A percentile compares a stretch with the other conserved stretches of the same genome.
phyloP scores from a whole-genome alignment of 768 basidiomycete genomes.

The Tylopilus vinaceipallidus region DNA sequence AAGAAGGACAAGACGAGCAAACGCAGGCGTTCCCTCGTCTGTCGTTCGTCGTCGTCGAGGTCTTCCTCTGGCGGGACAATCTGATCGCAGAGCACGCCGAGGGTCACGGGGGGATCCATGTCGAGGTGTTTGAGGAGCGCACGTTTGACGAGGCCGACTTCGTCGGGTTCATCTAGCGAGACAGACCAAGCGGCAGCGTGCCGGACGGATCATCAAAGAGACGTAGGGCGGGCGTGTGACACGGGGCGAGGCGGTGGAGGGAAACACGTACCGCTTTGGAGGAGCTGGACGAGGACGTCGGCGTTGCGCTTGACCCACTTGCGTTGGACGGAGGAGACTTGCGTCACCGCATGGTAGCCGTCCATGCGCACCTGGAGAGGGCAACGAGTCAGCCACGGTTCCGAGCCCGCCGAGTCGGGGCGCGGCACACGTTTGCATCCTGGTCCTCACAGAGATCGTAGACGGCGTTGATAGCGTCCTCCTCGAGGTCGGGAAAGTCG shows the following conservation, averaged over 20 bases:
- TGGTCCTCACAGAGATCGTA: conserved; percentile 79
- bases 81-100: conserved; percentile 71
- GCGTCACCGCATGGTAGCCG: conserved; percentile 62
- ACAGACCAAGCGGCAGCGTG: conserved; percentile 1
- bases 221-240: conserved; percentile 1
- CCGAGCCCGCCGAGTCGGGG: conserved; percentile 2
- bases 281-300: conserved; percentile 71
- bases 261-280: conserved; percentile 65
- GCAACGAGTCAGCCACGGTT: conserved; percentile 4
- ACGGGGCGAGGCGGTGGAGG: neutral
- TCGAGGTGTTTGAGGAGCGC: conserved; percentile 62
- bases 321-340: conserved; percentile 44
- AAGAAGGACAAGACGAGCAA: conserved; percentile 61
- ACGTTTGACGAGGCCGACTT: conserved; percentile 58
- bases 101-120: conserved; percentile 56
- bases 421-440: conserved; percentile 42
- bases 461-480: conserved; percentile 72
- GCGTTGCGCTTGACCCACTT: conserved; percentile 70
- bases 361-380: conserved; percentile 58
- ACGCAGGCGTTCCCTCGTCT: conserved; percentile 54
- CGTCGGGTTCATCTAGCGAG: conserved; percentile 60
- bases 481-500: conserved; percentile 71
- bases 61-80: conserved; percentile 49
- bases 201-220: conserved; percentile 22
- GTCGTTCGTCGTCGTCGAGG: conserved; percentile 56